Percentiles rank a stretch among this genome's conserved stretches.
These are phyloP conservation scores for Leccinum pellstonianum DNA, from an alignment of 768 basidiomycete genomes.

Conservation along the genomic window DNA sequence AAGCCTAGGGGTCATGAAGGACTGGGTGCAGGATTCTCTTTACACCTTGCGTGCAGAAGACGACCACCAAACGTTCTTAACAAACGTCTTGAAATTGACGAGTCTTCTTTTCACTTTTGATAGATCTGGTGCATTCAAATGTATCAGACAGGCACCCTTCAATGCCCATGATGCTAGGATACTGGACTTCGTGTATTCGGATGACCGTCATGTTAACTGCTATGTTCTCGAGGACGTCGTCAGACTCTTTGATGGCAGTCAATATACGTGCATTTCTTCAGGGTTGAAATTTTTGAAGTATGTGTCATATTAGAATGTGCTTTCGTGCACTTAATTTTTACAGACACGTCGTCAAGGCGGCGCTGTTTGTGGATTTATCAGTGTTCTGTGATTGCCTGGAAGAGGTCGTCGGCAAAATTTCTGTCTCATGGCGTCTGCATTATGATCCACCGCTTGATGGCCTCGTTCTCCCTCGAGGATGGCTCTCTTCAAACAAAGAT, in stretches of 20 bases:
- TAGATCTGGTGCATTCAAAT: conserved; percentile 29
- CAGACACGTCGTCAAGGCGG: conserved; percentile 45
- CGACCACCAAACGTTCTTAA: conserved; percentile 31
- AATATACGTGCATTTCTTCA: conserved; percentile 25
- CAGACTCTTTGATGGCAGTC: conserved; percentile 28
- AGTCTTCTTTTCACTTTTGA: conserved; percentile 42
- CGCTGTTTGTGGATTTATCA: conserved; percentile 42
- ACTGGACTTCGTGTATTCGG: conserved; percentile 1
- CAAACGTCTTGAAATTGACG: conserved; percentile 37
- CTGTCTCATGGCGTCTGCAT: conserved; percentile 35
- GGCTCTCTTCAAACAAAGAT: conserved; percentile 36
- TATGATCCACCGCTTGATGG: conserved; percentile 36
- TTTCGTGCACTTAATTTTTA: conserved; percentile 18
- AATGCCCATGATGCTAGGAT: conserved; percentile 10
- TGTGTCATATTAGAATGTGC: background rate
- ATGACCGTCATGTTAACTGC: background rate
- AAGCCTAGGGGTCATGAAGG: conserved; percentile 38
- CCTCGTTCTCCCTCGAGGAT: conserved; percentile 53
- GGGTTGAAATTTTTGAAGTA: conserved; percentile 45
- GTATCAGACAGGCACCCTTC: conserved; percentile 36
- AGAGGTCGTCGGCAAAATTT: conserved; percentile 40
- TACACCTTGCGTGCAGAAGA: conserved; percentile 26
- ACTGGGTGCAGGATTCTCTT: conserved; percentile 51
- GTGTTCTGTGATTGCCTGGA: conserved; percentile 56
- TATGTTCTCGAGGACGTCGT: conserved; percentile 37